Evolutionary conservation across 1,139 yeast genomes (phyloP).

Genomic region (Kazachstania sp.): DNA sequence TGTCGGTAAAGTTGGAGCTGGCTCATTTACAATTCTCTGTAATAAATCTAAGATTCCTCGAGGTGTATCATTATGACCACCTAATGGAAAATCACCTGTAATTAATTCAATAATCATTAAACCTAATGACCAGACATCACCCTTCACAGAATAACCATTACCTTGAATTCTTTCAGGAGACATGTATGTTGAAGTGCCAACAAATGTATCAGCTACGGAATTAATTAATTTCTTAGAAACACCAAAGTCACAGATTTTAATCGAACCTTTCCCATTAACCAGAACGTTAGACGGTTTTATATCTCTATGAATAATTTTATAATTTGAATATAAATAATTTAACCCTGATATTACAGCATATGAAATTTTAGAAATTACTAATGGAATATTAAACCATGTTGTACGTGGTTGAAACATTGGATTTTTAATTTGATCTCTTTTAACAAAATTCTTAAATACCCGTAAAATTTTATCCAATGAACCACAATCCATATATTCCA

Average conservation of each 20-base stretch:
- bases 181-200: conserved; percentile 96
- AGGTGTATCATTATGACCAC: conserved; percentile 51
- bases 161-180: conserved; percentile 97
- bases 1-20: conserved; percentile 64
- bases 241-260: conserved; percentile 88
- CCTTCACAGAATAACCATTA: conserved; percentile 80
- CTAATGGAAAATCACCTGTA: conserved; percentile 63
- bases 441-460: conserved; percentile 26
- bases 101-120: conserved; percentile 82
- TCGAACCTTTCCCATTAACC: conserved; percentile 68
- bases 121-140: conserved; percentile 96
- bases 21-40: conserved; percentile 89
- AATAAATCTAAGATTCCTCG: conserved; percentile 83
- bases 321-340: conserved; percentile 68
- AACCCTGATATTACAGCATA: conserved; percentile 74
- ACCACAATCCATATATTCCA: conserved; percentile 96
- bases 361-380: conserved; percentile 65
- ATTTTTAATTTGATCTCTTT: conserved; percentile 1
- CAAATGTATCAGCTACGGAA: conserved; percentile 93
- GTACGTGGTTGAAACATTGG: not conserved
- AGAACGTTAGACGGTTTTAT: conserved; percentile 86
- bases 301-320: conserved; percentile 85
- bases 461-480: conserved; percentile 71
- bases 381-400: conserved; percentile 49
- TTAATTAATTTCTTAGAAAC: conserved; percentile 85